phyloP scores from a whole-genome alignment of 2,329 filamentous ascomycete species.

The Colletotrichum australisinense region DNA sequence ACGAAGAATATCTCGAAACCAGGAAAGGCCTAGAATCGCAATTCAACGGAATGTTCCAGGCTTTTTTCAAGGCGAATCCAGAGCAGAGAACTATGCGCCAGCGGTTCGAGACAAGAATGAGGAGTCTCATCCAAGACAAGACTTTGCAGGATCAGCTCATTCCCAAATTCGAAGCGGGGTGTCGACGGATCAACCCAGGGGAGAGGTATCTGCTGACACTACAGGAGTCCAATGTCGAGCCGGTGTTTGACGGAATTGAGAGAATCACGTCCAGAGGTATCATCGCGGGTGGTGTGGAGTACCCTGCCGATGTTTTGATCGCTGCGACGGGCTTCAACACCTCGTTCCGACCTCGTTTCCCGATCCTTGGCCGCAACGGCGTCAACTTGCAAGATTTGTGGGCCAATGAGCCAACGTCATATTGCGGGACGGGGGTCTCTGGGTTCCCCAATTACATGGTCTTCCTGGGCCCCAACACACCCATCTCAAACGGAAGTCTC shows the following conservation, averaged over 20 bases:
- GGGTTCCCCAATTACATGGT: constrained; percentile 44
- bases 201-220: constrained; percentile 54
- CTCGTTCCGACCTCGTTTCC: constrained; percentile 38
- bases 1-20: constrained; percentile 23
- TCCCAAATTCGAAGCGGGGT: constrained; percentile 39
- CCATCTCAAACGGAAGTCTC: constrained; percentile 41
- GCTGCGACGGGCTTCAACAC: constrained; percentile 40
- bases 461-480: constrained; percentile 45
- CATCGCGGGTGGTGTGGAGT: constrained; percentile 37
- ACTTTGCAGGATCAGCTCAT: constrained; percentile 35
- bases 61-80: constrained; percentile 48
- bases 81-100: constrained; percentile 1
- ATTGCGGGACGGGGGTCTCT: constrained; percentile 45
- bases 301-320: constrained; percentile 36
- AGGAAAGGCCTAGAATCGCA: constrained; percentile 51
- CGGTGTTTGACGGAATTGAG: constrained; percentile 44
- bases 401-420: constrained; percentile 41
- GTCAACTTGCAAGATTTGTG: constrained; percentile 38
- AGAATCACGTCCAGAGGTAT: constrained; percentile 43
- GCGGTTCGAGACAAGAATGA: not conserved
- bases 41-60: constrained; percentile 53
- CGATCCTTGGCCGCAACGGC: constrained; percentile 37
- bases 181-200: constrained; percentile 47
- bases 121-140: not conserved
- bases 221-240: constrained; percentile 52